phyloP scores from a whole-genome alignment of 768 basidiomycete species.

The Terana coerulea region DNA sequence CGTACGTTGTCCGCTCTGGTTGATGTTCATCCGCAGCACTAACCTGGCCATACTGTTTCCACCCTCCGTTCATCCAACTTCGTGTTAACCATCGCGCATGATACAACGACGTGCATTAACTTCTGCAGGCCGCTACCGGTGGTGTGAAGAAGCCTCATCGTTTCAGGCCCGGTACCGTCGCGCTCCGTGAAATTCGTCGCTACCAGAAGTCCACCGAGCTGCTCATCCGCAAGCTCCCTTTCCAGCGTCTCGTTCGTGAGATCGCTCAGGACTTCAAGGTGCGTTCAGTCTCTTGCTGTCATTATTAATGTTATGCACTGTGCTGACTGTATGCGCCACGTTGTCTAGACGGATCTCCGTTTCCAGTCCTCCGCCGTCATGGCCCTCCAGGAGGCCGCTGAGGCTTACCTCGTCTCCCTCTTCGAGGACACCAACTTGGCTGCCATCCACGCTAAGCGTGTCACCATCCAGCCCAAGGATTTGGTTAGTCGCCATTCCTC shows the following conservation, averaged over 20 bases:
- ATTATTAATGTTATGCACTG: conserved; percentile 9
- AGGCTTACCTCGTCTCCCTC: conserved; percentile 75
- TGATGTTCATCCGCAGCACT: conserved; percentile 3
- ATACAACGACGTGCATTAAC: not conserved
- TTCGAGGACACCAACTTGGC: conserved; percentile 84
- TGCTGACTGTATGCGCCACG: not conserved
- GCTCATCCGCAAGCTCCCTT: conserved; percentile 98
- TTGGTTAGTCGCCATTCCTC: conserved; percentile 40
- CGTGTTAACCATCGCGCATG: not conserved
- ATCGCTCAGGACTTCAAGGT: conserved; percentile 93
- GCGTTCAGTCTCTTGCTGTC: conserved; percentile 58
- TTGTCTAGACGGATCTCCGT: conserved; percentile 74
- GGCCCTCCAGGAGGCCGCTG: conserved; percentile 84
- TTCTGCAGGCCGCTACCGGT: conserved; percentile 54
- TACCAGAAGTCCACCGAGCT: conserved; percentile 99
- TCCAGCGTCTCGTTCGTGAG: conserved; percentile 97
- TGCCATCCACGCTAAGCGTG: conserved; percentile 84
- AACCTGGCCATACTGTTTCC: not conserved
- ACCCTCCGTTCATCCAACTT: not conserved
- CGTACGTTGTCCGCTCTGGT: conserved; percentile 11
- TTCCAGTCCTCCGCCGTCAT: conserved; percentile 93
- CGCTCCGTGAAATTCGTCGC: conserved; percentile 96
- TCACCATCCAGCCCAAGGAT: conserved; percentile 85
- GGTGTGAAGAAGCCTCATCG: conserved; percentile 99
- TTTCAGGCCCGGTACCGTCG: conserved; percentile 97